Conservation (phyloP, 495 filamentous ascomycete species). For the Penicillium waksmanii region DNA sequence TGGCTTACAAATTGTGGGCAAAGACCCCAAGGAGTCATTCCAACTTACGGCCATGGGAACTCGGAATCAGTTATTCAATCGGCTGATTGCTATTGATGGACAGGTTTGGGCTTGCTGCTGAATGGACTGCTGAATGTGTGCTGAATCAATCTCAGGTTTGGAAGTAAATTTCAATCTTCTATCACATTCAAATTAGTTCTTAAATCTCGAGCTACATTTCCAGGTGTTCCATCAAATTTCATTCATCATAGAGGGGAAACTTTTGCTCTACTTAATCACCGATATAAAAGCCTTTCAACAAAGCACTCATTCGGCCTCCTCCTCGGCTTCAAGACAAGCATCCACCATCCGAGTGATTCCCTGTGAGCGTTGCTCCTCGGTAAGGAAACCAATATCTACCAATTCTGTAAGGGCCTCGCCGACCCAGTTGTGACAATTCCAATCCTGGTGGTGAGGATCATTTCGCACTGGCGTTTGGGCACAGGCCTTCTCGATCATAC, state of each 20-base stretch:
- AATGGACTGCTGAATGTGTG: conserved; percentile 25
- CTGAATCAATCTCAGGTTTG: conserved; percentile 31
- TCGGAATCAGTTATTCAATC: conserved; percentile 85
- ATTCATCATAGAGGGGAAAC: too few relatives aligned
- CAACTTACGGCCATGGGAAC: conserved; percentile 72
- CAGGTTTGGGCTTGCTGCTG: conserved; percentile 90
- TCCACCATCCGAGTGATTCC: conserved; percentile 36
- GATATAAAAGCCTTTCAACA: neutral
- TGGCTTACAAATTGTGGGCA: conserved; percentile 71
- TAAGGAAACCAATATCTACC: conserved; percentile 30
- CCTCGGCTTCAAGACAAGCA: conserved; percentile 33
- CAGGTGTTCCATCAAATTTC: too few relatives aligned
- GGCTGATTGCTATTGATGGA: conserved; percentile 76
- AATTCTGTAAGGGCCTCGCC: conserved; percentile 33
- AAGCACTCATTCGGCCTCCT: neutral
- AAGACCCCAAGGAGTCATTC: conserved; percentile 49
- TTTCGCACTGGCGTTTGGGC: conserved; percentile 30
- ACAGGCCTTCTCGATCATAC: conserved; percentile 25
- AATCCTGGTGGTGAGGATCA: conserved; percentile 28
- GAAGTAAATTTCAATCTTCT: conserved; percentile 9
- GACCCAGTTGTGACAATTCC: conserved; percentile 43
- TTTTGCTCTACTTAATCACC: too few relatives aligned
- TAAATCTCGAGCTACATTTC: neutral
- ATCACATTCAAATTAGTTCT: neutral
- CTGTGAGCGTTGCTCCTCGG: conserved; percentile 13